Conservation (phyloP, 106 monocot species). For the Hemerocallis citrina region DNA sequence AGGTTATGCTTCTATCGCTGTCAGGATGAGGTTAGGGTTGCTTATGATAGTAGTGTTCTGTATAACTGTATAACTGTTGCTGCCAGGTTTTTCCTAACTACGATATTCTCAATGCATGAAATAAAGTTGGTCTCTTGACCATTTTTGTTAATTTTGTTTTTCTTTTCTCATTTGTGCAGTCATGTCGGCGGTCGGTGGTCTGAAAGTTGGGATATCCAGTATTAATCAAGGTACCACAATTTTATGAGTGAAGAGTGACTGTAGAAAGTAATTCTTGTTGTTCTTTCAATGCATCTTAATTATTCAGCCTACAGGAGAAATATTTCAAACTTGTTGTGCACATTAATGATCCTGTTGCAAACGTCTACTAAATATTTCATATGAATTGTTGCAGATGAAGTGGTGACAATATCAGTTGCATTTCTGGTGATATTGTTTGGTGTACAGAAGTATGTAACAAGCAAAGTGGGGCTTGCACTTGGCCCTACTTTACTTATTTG, state of each 20-base stretch:
- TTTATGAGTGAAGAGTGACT: not conserved
- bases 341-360: too few relatives aligned
- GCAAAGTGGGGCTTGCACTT: conserved; percentile 79
- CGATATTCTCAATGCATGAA: not conserved
- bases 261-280: not conserved
- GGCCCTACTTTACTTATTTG: conserved; percentile 87
- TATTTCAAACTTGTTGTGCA: too few relatives aligned
- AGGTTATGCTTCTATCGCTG: conserved; percentile 34
- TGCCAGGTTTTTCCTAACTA: not conserved
- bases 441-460: conserved; percentile 81
- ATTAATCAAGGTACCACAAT: conserved; percentile 35
- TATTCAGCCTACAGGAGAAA: not conserved
- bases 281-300: not conserved
- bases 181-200: conserved; percentile 58
- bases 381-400: conserved; percentile 47
- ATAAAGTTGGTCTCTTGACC: not conserved
- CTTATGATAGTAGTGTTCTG: not conserved
- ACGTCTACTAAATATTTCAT: too few relatives aligned
- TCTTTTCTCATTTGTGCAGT: conserved; percentile 34
- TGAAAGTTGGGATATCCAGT: conserved; percentile 46
- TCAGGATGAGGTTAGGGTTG: conserved; percentile 4
- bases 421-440: conserved; percentile 75
- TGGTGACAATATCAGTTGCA: conserved; percentile 80
- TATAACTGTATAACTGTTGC: not conserved
- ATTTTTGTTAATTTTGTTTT: conserved; percentile 3